Conservation (phyloP, 2,329 filamentous ascomycete species). For the Boeremia exigua region DNA sequence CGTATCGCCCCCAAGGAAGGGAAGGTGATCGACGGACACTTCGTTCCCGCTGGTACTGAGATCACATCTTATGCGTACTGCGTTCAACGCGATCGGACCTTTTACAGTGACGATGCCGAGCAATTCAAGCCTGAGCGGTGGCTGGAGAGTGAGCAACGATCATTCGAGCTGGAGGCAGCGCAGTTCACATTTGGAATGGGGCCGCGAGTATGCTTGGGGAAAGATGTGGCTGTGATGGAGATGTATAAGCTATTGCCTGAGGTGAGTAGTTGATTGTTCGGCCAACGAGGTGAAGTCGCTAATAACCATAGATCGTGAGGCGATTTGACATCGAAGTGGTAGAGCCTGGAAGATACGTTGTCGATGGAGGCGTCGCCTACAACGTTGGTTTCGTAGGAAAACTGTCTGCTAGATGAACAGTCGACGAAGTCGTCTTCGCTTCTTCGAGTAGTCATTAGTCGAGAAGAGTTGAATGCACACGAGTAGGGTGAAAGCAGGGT, state of each 20-base stretch:
- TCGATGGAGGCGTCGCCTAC: slow-evolving; percentile 40
- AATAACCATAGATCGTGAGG: slow-evolving; percentile 26
- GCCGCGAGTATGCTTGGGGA: slow-evolving; percentile 38
- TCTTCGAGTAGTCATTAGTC: not conserved
- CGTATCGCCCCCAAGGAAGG: slow-evolving; percentile 45
- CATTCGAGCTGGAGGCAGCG: slow-evolving; percentile 34
- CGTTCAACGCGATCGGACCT: not conserved
- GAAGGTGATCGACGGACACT: slow-evolving; percentile 49
- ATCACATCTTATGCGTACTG: slow-evolving; percentile 55
- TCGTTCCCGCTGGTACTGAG: slow-evolving; percentile 52
- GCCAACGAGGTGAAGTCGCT: not conserved
- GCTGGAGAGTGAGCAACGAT: slow-evolving; percentile 38
- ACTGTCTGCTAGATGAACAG: not conserved
- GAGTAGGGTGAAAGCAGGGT: not conserved
- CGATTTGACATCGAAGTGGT: slow-evolving; percentile 37
- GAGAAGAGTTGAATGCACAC: not conserved
- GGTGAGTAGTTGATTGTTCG: slow-evolving; percentile 22
- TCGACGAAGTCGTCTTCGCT: not conserved
- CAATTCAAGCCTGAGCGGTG: slow-evolving; percentile 52
- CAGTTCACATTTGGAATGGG: slow-evolving; percentile 42
- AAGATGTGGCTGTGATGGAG: slow-evolving; percentile 41
- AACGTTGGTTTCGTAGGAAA: slow-evolving; percentile 28
- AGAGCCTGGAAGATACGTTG: slow-evolving; percentile 31
- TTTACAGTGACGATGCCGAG: slow-evolving; percentile 52
- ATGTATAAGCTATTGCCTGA: slow-evolving; percentile 43